Evolutionary conservation across 345 rosid species (phyloP).

Genomic region (Citrus hindsii): DNA sequence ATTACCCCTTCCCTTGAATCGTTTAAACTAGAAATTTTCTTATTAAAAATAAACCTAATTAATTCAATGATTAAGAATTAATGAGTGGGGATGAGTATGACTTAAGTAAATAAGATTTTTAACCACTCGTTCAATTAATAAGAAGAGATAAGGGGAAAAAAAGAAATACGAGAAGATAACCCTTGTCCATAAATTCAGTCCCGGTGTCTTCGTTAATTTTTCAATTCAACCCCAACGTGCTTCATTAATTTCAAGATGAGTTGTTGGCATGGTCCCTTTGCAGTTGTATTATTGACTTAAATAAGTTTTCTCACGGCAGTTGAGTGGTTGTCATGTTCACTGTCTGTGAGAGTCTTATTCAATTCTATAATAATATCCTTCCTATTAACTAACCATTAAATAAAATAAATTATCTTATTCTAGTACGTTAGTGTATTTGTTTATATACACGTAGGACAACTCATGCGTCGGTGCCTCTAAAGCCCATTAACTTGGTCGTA

Average conservation of each 20-base stretch:
- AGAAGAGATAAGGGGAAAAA: fast-evolving
- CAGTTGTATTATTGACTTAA: neutral
- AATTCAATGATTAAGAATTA: no score
- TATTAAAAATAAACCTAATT: no score
- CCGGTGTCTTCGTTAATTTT: neutral
- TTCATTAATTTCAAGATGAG: neutral
- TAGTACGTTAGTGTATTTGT: neutral
- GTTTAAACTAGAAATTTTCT: no score
- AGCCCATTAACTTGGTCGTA: neutral
- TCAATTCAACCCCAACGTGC: neutral
- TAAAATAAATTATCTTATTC: no score
- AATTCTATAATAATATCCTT: neutral
- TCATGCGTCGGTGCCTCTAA: neutral
- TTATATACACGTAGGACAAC: neutral
- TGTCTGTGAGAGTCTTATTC: neutral
- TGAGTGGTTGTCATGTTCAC: conserved; percentile 15
- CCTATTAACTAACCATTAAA: neutral
- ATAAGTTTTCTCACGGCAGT: neutral
- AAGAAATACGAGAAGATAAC: no score
- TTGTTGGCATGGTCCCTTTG: neutral
- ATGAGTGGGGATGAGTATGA: no score
- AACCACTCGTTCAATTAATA: no score
- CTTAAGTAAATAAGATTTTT: no score
- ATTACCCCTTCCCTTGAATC: neutral
- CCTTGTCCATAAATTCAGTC: neutral